These are phyloP conservation scores for Phytophthora colocasiae DNA, from an alignment of 352 stramenopile species.

Conservation along the genomic window DNA sequence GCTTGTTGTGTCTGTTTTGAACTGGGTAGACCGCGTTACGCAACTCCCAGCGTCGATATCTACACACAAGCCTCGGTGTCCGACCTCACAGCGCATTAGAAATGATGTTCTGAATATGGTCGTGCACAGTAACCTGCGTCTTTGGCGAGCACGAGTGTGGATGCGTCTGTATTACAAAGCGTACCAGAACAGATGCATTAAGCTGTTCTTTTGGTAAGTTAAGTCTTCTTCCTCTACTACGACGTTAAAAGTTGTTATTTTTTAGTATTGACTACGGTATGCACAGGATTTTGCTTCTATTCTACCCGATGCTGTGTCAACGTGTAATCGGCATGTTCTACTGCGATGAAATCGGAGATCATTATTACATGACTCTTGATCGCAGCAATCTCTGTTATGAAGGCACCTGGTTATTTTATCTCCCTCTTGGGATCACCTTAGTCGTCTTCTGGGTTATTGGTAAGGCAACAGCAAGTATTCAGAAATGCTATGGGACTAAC, in stretches of 20 bases:
- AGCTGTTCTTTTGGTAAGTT: constrained; percentile 72
- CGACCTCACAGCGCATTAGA: constrained; percentile 59
- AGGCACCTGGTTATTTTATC: constrained; percentile 62
- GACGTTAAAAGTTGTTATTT: background rate
- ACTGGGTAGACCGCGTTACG: constrained; percentile 34
- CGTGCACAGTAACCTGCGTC: constrained; percentile 70
- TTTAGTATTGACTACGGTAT: background rate
- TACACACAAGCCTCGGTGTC: constrained; percentile 50
- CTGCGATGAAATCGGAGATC: constrained; percentile 69
- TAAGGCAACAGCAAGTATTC: constrained; percentile 23
- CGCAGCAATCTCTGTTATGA: constrained; percentile 68
- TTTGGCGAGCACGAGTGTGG: constrained; percentile 74
- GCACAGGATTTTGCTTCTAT: constrained; percentile 65
- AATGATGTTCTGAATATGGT: constrained; percentile 67
- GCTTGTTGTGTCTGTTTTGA: constrained; percentile 25
- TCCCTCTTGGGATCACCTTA: constrained; percentile 53
- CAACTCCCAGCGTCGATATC: constrained; percentile 58
- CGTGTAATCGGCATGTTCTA: constrained; percentile 77
- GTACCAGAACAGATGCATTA: constrained; percentile 84
- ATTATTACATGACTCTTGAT: constrained; percentile 72
- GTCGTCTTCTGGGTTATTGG: constrained; percentile 69
- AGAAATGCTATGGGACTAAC: background rate
- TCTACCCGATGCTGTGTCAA: constrained; percentile 79
- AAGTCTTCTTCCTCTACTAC: background rate
- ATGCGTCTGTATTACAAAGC: constrained; percentile 75